Evolutionary conservation across 1,139 yeast species (phyloP).

Genomic region (Candida freyschussii): DNA sequence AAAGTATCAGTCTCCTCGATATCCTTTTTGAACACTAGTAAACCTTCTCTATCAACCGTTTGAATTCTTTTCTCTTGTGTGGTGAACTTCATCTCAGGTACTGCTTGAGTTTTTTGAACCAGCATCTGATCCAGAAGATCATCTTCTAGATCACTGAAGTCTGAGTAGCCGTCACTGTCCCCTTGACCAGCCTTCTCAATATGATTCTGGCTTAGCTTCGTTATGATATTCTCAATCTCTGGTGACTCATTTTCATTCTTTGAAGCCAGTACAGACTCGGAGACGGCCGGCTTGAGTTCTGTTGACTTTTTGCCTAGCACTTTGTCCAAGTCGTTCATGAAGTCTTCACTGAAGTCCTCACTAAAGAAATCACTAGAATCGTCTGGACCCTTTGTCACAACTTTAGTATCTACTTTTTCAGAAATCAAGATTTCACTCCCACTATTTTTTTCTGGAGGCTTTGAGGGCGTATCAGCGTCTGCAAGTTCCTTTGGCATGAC

Average conservation of each 20-base stretch:
- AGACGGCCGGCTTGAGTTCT: neutral
- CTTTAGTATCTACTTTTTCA: neutral
- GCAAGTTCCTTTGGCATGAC: neutral
- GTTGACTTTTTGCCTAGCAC: conserved; percentile 7
- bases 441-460: neutral
- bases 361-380: conserved; percentile 20
- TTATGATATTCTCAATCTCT: neutral
- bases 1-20: conserved; percentile 28
- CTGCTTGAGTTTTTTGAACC: conserved; percentile 10
- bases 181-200: neutral
- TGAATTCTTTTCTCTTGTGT: conserved; percentile 22
- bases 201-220: conserved; percentile 1
- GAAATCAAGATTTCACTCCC: neutral
- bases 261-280: neutral
- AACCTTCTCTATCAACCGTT: conserved; percentile 28
- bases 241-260: neutral
- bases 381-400: conserved; percentile 7
- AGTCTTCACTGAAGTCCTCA: conserved; percentile 25
- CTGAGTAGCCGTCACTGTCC: conserved; percentile 5
- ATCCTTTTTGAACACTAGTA: conserved; percentile 30
- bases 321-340: conserved; percentile 21
- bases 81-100: conserved; percentile 7
- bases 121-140: conserved; percentile 10
- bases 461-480: conserved; percentile 11
- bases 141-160: conserved; percentile 12